These are phyloP conservation scores for Parastagonospora avenae DNA, from an alignment of 2,329 filamentous ascomycete species.

Conservation along the genomic window DNA sequence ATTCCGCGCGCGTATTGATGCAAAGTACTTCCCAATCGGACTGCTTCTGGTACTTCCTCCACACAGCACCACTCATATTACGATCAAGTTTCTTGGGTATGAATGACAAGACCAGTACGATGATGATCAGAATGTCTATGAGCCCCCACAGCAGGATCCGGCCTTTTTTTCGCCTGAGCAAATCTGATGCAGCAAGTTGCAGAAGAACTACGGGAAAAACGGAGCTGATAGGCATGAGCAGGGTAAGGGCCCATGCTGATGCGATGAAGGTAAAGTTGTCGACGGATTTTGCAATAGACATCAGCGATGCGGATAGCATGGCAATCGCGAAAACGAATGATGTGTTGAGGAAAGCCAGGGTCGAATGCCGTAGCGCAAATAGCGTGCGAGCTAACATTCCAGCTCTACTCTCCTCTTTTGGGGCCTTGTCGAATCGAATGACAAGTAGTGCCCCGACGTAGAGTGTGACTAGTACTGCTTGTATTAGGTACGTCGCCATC, in stretches of 20 bases:
- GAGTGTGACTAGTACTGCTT: background rate
- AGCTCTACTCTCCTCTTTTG: background rate
- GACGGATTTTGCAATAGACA: background rate
- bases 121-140: background rate
- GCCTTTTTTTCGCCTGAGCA: background rate
- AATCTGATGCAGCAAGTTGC: background rate
- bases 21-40: too few species aligned
- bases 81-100: background rate
- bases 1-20: too few species aligned
- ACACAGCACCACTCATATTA: background rate
- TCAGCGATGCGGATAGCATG: conserved; percentile 5
- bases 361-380: conserved; percentile 1
- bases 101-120: background rate
- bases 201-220: background rate
- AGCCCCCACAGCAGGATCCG: background rate
- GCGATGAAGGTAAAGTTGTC: background rate
- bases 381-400: background rate
- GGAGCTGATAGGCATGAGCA: background rate
- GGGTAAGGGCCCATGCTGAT: background rate
- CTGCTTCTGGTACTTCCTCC: background rate
- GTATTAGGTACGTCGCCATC: background rate
- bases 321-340: conserved; percentile 3
- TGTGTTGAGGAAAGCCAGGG: background rate
- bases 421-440: background rate
- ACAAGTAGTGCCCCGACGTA: background rate